phyloP scores from a whole-genome alignment of 192 early-diverging fungal genomes.

The Backusella australiensis region DNA sequence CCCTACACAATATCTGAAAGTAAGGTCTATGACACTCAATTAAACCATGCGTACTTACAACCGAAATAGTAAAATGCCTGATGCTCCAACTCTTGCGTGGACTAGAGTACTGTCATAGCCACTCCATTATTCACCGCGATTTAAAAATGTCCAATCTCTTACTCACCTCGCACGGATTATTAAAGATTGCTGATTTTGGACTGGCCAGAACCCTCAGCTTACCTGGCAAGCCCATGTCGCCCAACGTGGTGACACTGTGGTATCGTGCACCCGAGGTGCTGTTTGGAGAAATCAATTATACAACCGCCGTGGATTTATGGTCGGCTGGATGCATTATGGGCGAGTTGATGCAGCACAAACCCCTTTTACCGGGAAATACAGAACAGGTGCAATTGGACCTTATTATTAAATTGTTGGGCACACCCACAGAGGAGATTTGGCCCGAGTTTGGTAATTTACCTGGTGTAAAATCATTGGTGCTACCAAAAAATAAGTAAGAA shows the following conservation, averaged over 20 bases:
- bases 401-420: slow-evolving; percentile 74
- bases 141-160: slow-evolving; percentile 79
- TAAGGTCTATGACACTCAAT: slow-evolving; percentile 8
- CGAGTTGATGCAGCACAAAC: slow-evolving; percentile 70
- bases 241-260: slow-evolving; percentile 84
- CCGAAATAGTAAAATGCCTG: slow-evolving; percentile 61
- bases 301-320: slow-evolving; percentile 80
- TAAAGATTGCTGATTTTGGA: slow-evolving; percentile 87
- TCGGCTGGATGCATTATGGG: slow-evolving; percentile 83
- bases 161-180: slow-evolving; percentile 58
- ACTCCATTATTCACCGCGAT: slow-evolving; percentile 67
- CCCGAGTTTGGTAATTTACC: slow-evolving; percentile 72
- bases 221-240: slow-evolving; percentile 72
- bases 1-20: slow-evolving; percentile 57
- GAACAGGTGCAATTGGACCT: slow-evolving; percentile 73
- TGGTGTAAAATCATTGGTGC: slow-evolving; percentile 48
- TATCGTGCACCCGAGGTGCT: slow-evolving; percentile 82
- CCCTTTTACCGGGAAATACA: slow-evolving; percentile 80
- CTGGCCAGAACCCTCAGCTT: slow-evolving; percentile 64
- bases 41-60: not conserved
- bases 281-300: slow-evolving; percentile 70
- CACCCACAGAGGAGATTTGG: slow-evolving; percentile 76
- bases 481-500: slow-evolving; percentile 54
- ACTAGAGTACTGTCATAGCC: slow-evolving; percentile 64
- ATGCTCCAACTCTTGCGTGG: slow-evolving; percentile 72